Conservation (phyloP, 306 rosid genomes). For the Datisca glomerata region DNA sequence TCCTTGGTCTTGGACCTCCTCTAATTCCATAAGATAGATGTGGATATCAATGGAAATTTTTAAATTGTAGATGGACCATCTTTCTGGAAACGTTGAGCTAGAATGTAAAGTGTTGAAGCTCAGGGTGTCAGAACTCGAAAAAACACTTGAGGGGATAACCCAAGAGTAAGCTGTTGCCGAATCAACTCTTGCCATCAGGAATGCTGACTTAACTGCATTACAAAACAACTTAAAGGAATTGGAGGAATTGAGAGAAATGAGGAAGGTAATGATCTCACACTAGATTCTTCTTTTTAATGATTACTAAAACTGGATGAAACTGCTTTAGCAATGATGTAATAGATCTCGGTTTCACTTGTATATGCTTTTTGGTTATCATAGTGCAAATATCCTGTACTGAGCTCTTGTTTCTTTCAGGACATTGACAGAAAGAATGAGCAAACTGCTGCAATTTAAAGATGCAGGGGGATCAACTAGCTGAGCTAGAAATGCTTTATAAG, state of each 20-base stretch:
- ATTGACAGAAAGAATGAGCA: constrained; percentile 95
- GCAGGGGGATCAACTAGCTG: constrained; percentile 93
- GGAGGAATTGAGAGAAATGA: constrained; percentile 93
- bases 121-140: constrained; percentile 49
- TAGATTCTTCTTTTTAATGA: background rate
- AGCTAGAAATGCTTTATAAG: constrained; percentile 75
- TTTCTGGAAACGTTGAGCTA: constrained; percentile 39
- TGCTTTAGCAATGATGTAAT: background rate
- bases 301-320: background rate
- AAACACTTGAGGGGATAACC: constrained; percentile 34
- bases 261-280: constrained; percentile 41
- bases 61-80: constrained; percentile 46
- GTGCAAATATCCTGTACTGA: constrained; percentile 7
- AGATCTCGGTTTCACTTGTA: background rate
- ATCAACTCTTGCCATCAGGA: constrained; percentile 47
- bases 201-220: constrained; percentile 47
- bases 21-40: too few species aligned
- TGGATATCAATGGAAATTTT: constrained; percentile 14
- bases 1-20: constrained; percentile 8
- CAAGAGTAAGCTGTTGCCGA: constrained; percentile 44
- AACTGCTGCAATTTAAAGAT: constrained; percentile 80
- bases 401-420: constrained; percentile 36
- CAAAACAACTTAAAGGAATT: constrained; percentile 64
- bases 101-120: constrained; percentile 44
- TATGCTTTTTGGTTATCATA: background rate